Percentiles rank a stretch among this genome's conserved stretches.
phyloP scores from a whole-genome alignment of 164 flowering plant species.

The Paratinospora sagittata region DNA sequence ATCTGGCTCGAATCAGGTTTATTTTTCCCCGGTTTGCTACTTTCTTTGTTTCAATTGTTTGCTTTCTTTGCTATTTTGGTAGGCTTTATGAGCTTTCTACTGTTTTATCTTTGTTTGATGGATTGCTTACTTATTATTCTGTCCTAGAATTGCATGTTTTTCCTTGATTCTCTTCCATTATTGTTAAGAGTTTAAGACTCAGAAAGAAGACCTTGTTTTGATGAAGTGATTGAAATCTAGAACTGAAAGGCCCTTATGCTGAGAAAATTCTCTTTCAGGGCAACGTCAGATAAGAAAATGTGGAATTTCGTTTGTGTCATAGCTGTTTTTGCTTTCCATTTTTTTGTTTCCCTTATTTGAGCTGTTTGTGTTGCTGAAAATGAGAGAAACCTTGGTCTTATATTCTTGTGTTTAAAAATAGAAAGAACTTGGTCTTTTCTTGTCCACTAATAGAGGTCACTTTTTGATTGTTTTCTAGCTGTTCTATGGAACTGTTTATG shows the following conservation, averaged over 20 bases:
- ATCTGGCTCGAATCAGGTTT: conserved; percentile 48
- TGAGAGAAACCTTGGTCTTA: conserved; percentile 7
- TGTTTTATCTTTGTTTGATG: too few species aligned
- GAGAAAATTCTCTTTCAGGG: background rate
- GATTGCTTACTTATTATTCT: conserved; percentile 1
- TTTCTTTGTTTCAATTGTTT: conserved; percentile 12
- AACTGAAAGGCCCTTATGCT: background rate
- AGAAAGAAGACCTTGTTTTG: conserved; percentile 10
- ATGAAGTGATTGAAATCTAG: too few species aligned
- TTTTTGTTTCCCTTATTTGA: background rate
- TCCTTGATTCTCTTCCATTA: conserved; percentile 2
- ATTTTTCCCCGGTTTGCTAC: conserved; percentile 33
- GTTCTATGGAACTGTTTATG: conserved; percentile 25
- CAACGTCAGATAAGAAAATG: background rate
- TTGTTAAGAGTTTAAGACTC: conserved; percentile 4
- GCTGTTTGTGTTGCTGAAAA: conserved; percentile 10
- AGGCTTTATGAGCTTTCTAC: too few species aligned
- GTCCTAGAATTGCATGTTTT: conserved; percentile 10
- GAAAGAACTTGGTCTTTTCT: conserved; percentile 24
- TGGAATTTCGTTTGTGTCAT: background rate
- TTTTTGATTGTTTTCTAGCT: conserved; percentile 29
- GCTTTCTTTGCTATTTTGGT: conserved; percentile 23
- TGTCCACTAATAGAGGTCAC: background rate
- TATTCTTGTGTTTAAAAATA: conserved; percentile 11
- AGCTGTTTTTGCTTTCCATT: background rate